These are phyloP conservation scores for Mycothermus thermophilus DNA, from an alignment of 495 filamentous ascomycete species.

Conservation along the genomic window DNA sequence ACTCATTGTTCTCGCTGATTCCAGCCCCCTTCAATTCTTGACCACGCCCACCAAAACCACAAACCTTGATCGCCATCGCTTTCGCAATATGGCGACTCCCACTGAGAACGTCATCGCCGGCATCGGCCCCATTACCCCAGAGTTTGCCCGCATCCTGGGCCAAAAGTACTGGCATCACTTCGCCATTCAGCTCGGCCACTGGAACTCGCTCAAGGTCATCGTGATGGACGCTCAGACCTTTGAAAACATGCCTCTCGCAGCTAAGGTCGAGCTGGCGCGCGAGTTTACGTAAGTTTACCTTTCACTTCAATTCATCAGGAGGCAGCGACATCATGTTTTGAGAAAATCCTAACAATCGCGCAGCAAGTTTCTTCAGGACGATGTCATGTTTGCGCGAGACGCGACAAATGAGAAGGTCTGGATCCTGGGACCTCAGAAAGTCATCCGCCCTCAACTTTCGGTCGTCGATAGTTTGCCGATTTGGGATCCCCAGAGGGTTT, in stretches of 20 bases:
- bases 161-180: constrained; percentile 10
- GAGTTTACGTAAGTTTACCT: constrained; percentile 6
- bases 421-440: constrained; percentile 8
- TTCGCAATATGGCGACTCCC: neutral
- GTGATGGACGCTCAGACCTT: constrained; percentile 8
- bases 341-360: neutral
- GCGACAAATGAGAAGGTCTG: constrained; percentile 3
- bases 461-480: constrained; percentile 2
- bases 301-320: neutral
- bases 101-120: no score
- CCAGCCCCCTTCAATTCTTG: no score
- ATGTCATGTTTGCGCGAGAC: constrained; percentile 9
- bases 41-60: no score
- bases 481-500: constrained; percentile 6
- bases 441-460: constrained; percentile 2
- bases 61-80: no score
- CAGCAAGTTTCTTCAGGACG: constrained; percentile 4
- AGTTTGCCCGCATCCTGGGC: constrained; percentile 1
- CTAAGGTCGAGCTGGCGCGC: constrained; percentile 3
- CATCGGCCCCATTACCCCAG: neutral
- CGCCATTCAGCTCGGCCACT: constrained; percentile 11
- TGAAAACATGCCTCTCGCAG: neutral
- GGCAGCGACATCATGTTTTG: neutral
- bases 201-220: constrained; percentile 10
- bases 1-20: no score